These are phyloP conservation scores for Trypanosoma boissoni DNA, from an alignment of 208 protist genomes.

Conservation along the genomic window DNA sequence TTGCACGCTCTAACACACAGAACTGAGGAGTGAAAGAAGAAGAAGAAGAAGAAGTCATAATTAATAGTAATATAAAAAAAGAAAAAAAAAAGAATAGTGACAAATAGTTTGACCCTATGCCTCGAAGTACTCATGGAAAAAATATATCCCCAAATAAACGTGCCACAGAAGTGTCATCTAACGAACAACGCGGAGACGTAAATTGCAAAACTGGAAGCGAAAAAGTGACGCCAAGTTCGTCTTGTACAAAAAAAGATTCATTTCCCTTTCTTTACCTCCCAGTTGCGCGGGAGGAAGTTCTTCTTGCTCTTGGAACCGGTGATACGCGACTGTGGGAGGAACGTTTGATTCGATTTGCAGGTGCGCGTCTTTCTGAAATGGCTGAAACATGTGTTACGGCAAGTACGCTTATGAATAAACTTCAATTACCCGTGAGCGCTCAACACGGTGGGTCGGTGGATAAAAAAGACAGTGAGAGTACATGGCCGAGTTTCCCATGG, in stretches of 20 bases:
- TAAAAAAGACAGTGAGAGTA: no score
- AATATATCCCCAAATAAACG: no score
- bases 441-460: no score
- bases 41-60: neutral
- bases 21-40: no score
- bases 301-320: conserved; percentile 17
- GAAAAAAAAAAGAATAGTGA: neutral
- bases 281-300: conserved; percentile 8
- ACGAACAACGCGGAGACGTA: no score
- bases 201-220: neutral
- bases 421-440: no score
- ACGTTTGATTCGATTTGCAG: conserved; percentile 4
- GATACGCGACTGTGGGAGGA: conserved; percentile 13
- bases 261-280: neutral
- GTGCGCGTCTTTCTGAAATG: neutral
- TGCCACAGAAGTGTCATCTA: no score
- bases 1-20: no score
- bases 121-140: no score
- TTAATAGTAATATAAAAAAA: neutral
- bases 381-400: neutral
- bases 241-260: neutral
- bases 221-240: neutral
- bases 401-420: neutral
- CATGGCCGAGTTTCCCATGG: neutral
- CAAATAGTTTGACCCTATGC: neutral